Evolutionary conservation across 176 grass and related monocot genomes (phyloP), one percentile per base, ranked within the genome.

Genomic region (Aechmea fasciata): DNA sequence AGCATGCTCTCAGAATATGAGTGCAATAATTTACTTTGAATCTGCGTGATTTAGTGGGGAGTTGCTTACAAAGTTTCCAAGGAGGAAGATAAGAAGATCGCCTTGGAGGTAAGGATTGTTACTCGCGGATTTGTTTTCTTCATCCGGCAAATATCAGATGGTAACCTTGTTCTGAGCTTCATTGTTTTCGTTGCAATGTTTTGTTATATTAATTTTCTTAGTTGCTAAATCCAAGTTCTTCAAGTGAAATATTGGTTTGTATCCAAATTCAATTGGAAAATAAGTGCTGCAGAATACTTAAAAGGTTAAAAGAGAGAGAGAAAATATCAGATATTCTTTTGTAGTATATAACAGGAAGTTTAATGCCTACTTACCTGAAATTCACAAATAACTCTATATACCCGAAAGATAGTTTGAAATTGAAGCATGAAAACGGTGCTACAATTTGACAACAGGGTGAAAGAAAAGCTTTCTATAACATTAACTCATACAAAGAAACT

Each of bases 71-170:
- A 72, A 77, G 64, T 96, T 76, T 85, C 86, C 10, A 78, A 3
- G 71, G 89, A 90, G 75, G 71, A 99, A 67, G 94, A 93, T 57
- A 76, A 99, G 75, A 74, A 88, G 74, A 72, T 48, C 69, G 89
- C 82, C 67, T 22, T 99, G 29, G 78, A 99, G 79, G 94, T 99
- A 71, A 69, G 48, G 52, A 20, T 66, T 55, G 51, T 49, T 55
- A 12, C 47, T 1, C 10, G 50, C 12, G 65, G 29, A 11, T 69
- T 13, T 48, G 47, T 6, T 9, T 7, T 77, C 47, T 23, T 54
- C 13, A 13, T 8, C 49, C 9, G 47, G 11, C 11, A 59, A 55
- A 18, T 66, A 48, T 12, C 14, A 19, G 28, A 61, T 51, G 0
- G 17, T 47, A 63, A 47, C 10, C 14, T 18, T n/a, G 1, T 25